Evolutionary conservation across 2,329 filamentous ascomycete species (phyloP).

Genomic region (Gaeumannomyces sp.): DNA sequence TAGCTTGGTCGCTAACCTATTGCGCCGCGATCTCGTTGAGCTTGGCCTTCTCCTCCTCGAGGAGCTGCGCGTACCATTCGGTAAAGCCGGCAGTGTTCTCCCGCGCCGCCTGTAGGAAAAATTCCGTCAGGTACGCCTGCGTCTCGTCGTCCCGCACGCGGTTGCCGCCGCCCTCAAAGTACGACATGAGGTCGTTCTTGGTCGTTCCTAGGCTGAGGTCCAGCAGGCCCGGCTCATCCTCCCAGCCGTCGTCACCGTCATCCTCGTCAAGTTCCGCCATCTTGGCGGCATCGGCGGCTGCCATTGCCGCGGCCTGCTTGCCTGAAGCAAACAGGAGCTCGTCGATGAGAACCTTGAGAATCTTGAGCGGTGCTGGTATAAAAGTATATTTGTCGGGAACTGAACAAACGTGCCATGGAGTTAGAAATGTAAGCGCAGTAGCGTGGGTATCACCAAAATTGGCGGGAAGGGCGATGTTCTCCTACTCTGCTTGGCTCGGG

Average conservation of each 20-base stretch:
- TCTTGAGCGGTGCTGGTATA: slow-evolving; percentile 85
- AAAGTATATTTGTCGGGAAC: slow-evolving; percentile 86
- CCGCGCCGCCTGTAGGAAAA: slow-evolving; percentile 60
- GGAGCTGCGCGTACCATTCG: slow-evolving; percentile 49
- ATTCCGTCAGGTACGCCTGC: slow-evolving; percentile 74
- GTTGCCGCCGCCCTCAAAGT: slow-evolving; percentile 50
- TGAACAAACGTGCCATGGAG: slow-evolving; percentile 14
- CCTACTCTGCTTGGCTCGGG: slow-evolving; percentile 75
- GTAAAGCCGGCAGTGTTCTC: slow-evolving; percentile 52
- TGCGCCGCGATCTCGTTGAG: slow-evolving; percentile 43
- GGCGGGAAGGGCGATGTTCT: slow-evolving; percentile 15
- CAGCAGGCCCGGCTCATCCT: slow-evolving; percentile 72
- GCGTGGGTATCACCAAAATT: neutral
- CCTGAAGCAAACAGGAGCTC: slow-evolving; percentile 81
- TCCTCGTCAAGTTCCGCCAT: slow-evolving; percentile 53
- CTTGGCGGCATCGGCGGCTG: slow-evolving; percentile 54
- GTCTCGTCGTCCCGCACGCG: slow-evolving; percentile 85
- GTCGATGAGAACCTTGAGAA: slow-evolving; percentile 90
- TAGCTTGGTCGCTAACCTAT: slow-evolving; percentile 13
- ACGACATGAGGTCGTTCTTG: slow-evolving; percentile 76
- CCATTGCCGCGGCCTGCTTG: slow-evolving; percentile 50
- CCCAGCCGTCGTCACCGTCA: slow-evolving; percentile 78
- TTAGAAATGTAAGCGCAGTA: slow-evolving; percentile 3
- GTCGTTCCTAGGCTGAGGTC: slow-evolving; percentile 67
- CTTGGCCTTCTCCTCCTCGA: slow-evolving; percentile 50